A percentile compares a stretch with the other conserved stretches of the same genome.
These are phyloP conservation scores for Cordyceps militaris DNA, from an alignment of 2,329 filamentous ascomycete genomes.

Conservation along the genomic window DNA sequence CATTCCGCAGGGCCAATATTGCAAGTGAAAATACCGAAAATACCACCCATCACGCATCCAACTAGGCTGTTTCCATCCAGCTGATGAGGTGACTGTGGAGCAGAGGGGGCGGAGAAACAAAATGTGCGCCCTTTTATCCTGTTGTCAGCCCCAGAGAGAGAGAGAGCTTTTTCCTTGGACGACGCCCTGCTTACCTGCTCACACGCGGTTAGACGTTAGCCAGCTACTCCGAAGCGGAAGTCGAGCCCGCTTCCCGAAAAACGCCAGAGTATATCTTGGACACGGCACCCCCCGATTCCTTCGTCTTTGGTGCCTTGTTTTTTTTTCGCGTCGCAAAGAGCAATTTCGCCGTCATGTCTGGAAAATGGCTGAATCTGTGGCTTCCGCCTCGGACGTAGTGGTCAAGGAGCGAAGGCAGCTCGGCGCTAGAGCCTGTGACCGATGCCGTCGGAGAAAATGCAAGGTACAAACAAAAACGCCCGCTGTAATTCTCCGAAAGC, in stretches of 20 bases:
- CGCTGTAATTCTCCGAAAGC: not conserved
- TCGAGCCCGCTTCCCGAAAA: conserved; percentile 5
- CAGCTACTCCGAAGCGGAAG: conserved; percentile 2
- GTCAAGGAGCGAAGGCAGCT: conserved; percentile 16
- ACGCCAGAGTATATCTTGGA: not conserved
- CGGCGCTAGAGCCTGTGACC: conserved; percentile 27
- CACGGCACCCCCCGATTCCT: not conserved
- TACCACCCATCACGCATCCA: conserved; percentile 2
- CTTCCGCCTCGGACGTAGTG: conserved; percentile 4
- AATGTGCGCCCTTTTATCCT: not conserved
- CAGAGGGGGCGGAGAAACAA: conserved; percentile 11
- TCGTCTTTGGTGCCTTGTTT: too few species aligned
- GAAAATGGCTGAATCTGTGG: conserved; percentile 3
- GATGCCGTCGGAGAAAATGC: conserved; percentile 30
- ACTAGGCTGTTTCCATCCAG: not conserved
- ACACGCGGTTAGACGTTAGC: not conserved
- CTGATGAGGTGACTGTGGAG: conserved; percentile 8
- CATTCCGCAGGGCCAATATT: not conserved
- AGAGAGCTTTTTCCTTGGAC: not conserved
- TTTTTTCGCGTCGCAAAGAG: not conserved
- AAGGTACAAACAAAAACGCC: conserved; percentile 20
- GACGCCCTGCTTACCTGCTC: not conserved
- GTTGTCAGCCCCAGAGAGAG: conserved; percentile 2
- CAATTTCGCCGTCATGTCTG: conserved; percentile 10
- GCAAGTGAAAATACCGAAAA: not conserved